These are phyloP conservation scores for Emmonsiellopsis sp. DNA, from an alignment of 2,329 filamentous ascomycete genomes.

Conservation along the genomic window DNA sequence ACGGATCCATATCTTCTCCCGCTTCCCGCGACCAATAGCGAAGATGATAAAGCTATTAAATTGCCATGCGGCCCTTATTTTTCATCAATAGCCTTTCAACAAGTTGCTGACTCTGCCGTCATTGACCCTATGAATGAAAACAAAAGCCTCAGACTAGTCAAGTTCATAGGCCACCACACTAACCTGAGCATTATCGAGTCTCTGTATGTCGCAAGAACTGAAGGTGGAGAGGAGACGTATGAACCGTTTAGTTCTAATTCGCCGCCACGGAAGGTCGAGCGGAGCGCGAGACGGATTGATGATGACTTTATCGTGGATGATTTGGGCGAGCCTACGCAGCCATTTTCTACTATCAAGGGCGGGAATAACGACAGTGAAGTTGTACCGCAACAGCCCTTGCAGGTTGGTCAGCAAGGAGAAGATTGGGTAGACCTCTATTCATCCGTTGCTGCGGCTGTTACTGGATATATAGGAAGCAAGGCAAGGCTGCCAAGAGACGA, in stretches of 20 bases:
- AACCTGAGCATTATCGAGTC: conserved; percentile 27
- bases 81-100: conserved; percentile 25
- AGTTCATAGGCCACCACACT: conserved; percentile 28
- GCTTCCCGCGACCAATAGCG: conserved; percentile 14
- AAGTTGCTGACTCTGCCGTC: conserved; percentile 19
- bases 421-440: not conserved
- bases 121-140: conserved; percentile 11
- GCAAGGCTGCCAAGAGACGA: not conserved
- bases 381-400: not conserved
- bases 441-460: not conserved
- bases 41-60: conserved; percentile 6
- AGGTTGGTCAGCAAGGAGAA: not conserved
- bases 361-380: not conserved
- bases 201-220: conserved; percentile 18
- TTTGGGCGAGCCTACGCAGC: conserved; percentile 14
- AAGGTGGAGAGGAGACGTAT: not conserved
- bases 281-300: conserved; percentile 4
- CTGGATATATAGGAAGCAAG: not conserved
- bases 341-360: not conserved
- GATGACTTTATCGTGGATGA: conserved; percentile 31
- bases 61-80: conserved; percentile 12
- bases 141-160: conserved; percentile 22
- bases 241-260: not conserved
- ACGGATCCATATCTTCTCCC: conserved; percentile 27
- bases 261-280: not conserved